Conservation (phyloP, 2,329 filamentous ascomycete genomes). For the Hypoxylon sp. region DNA sequence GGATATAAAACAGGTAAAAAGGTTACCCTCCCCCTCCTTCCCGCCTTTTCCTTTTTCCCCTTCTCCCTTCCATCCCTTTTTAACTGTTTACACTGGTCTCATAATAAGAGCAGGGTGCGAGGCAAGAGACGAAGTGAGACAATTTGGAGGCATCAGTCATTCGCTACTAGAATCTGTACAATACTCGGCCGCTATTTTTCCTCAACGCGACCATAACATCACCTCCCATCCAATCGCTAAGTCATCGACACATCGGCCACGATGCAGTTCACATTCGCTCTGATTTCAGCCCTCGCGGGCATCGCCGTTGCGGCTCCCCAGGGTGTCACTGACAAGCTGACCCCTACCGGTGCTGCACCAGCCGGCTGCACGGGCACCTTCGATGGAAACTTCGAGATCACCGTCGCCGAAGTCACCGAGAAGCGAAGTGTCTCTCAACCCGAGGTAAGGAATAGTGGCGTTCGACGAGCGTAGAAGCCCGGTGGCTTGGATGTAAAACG, state of each 20-base stretch:
- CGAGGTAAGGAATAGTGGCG: constrained; percentile 42
- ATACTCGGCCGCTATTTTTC: constrained; percentile 28
- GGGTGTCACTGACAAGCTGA: constrained; percentile 57
- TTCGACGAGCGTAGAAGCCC: background rate
- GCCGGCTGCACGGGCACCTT: constrained; percentile 61
- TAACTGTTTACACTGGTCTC: constrained; percentile 26
- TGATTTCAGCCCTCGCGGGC: constrained; percentile 53
- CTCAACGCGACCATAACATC: constrained; percentile 13
- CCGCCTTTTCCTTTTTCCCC: constrained; percentile 14
- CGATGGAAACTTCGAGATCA: constrained; percentile 65
- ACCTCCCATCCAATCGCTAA: constrained; percentile 33
- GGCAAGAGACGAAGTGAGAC: constrained; percentile 40
- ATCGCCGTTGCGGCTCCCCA: constrained; percentile 54
- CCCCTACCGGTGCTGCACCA: constrained; percentile 59
- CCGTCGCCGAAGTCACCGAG: constrained; percentile 56
- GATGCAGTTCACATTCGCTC: constrained; percentile 47
- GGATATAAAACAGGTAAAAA: constrained; percentile 30
- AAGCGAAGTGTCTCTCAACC: constrained; percentile 50
- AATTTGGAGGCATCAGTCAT: constrained; percentile 43
- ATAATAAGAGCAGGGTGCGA: constrained; percentile 33
- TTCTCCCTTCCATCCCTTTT: constrained; percentile 31
- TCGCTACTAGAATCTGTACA: constrained; percentile 43
- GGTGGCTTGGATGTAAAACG: background rate
- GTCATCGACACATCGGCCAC: constrained; percentile 27
- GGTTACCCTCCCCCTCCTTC: constrained; percentile 25